Conservation (phyloP, 1,284 basidiomycete species). For the Trametes hirsuta region DNA sequence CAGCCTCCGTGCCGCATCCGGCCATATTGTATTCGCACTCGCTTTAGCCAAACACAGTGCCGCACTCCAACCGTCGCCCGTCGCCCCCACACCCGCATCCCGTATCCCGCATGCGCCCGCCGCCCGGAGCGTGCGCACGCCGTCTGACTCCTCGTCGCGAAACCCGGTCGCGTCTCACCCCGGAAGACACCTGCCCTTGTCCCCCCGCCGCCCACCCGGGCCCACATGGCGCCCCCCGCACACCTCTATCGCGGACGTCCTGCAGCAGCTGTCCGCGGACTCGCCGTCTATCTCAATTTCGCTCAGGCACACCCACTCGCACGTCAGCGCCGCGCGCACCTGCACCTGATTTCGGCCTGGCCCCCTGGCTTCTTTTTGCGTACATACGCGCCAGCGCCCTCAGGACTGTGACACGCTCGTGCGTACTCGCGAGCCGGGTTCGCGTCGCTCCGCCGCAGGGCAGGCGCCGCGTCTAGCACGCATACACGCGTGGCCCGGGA, state of each 20-base stretch:
- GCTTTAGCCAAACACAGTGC: background rate
- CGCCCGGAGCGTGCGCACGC: background rate
- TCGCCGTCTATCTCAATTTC: background rate
- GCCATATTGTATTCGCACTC: conserved; percentile 4
- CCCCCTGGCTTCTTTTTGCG: background rate
- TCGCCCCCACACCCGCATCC: conserved; percentile 4
- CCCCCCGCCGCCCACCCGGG: too few relatives aligned
- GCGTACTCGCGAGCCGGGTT: too few relatives aligned
- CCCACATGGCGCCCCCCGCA: background rate
- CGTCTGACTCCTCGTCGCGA: background rate
- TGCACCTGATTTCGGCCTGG: background rate
- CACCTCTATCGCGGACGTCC: conserved; percentile 6
- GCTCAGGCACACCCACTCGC: conserved; percentile 9
- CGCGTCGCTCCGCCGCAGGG: background rate
- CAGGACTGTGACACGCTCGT: background rate
- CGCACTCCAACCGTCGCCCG: background rate
- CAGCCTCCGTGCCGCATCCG: background rate
- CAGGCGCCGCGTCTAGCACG: too few relatives aligned
- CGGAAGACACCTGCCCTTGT: background rate
- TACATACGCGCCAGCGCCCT: background rate
- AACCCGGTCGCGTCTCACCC: conserved; percentile 10
- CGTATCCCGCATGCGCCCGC: background rate
- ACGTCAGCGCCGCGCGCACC: conserved; percentile 8
- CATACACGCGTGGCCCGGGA: too few relatives aligned
- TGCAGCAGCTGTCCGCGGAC: background rate